These are phyloP conservation scores for Pycnococcus provasolii DNA, from an alignment of 139 green algal genomes.

Conservation along the genomic window DNA sequence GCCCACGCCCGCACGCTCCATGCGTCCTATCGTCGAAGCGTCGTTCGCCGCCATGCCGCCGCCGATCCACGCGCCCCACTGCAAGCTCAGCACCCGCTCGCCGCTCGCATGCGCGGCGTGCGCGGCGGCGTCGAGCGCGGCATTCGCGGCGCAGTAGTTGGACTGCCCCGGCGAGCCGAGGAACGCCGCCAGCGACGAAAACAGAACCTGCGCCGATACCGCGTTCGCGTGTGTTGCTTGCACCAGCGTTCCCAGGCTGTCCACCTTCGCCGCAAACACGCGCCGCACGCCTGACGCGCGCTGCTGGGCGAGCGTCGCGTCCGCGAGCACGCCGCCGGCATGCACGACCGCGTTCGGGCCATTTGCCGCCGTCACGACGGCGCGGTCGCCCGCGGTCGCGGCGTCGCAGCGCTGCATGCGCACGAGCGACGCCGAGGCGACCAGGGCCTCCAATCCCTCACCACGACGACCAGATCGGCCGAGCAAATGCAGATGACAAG, in stretches of 20 bases:
- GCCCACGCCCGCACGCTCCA: constrained; percentile 58
- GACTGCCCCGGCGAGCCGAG: constrained; percentile 40
- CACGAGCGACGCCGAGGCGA: too few species aligned
- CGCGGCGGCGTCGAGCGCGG: constrained; percentile 30
- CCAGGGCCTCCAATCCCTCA: too few species aligned
- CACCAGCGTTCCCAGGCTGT: background rate
- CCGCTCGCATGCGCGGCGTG: background rate
- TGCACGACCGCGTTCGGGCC: constrained; percentile 35
- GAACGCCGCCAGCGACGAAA: constrained; percentile 45
- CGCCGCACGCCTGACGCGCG: constrained; percentile 17
- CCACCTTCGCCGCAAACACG: constrained; percentile 47
- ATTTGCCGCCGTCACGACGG: too few species aligned
- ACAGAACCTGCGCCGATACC: constrained; percentile 8
- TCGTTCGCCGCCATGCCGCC: constrained; percentile 62
- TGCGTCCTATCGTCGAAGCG: constrained; percentile 39
- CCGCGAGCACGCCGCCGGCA: constrained; percentile 49
- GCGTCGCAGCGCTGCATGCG: too few species aligned
- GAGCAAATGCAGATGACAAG: too few species aligned
- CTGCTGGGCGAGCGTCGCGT: constrained; percentile 45
- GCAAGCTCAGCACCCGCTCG: constrained; percentile 36
- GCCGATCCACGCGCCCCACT: constrained; percentile 80
- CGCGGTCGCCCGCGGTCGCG: too few species aligned
- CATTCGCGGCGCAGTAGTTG: constrained; percentile 33
- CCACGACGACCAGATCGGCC: too few species aligned
- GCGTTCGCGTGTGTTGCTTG: too few species aligned